Evolutionary conservation across 768 basidiomycete genomes (phyloP), one percentile per base, ranked within the genome.

Genomic region (Pluteus cervinus): DNA sequence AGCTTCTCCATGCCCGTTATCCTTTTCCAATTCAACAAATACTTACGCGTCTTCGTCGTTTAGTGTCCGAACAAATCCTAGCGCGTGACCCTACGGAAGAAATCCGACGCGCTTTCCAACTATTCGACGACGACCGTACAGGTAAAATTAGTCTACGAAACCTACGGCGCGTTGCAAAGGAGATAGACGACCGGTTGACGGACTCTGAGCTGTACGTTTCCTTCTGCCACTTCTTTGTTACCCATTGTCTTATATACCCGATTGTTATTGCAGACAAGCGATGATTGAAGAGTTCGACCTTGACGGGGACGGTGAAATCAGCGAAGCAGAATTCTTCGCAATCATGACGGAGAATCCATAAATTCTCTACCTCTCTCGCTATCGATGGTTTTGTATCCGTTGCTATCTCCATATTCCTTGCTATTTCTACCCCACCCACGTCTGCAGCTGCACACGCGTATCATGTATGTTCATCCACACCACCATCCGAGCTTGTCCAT

Each of bases 271-370:
- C 48, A 97, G 94, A 48, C 92, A 97, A 79, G 96, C 96, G 16
- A 99, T 99, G 96, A 99, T 99, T 54, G 96, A 99, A 52, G 96
- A 99, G 63, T 99, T 99, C 55, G 96, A 99, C 61, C 78, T 99
- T 17, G 96, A 99, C 65, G 84, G 91, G 57, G 96, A 99, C 48
- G 92, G 93, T 20, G 94, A 94, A 66, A 98, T 98, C 58, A 92
- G 81, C 54, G 86, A 93, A 56, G 81, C 88, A 54, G 96, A 99
- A 60, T 98, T 99, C 66, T 80, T 93, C 50, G 84, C 87, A 29
- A 94, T 97, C 58, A 92, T 97, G 93, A 87, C 87, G 16, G 92
- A 96, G 61, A 91, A 94, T 43, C 71, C 82, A 56, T 87, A 65
- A 59, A 33, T 22, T 24, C 39, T 30, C 16, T 30, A 17, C 33